phyloP scores from a whole-genome alignment of 768 basidiomycete species.

The Leccinum longicurvipes region DNA sequence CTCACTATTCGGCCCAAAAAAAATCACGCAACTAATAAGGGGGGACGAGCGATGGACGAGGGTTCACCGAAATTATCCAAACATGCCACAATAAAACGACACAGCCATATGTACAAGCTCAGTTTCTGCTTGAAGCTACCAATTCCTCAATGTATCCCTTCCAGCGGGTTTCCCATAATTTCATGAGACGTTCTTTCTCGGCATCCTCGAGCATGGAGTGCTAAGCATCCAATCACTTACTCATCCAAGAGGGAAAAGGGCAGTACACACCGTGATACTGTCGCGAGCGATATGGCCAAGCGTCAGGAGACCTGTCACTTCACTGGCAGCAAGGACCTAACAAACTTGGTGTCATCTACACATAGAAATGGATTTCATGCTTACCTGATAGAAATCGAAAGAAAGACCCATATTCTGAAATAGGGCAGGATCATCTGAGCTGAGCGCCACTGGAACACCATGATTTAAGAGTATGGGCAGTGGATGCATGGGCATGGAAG shows the following conservation, averaged over 20 bases:
- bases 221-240: conserved; percentile 28
- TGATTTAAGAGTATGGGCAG: conserved; percentile 69
- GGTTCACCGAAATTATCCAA: conserved; percentile 11
- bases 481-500: conserved; percentile 79
- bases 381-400: conserved; percentile 75
- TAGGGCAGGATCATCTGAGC: conserved; percentile 72
- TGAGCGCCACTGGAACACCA: conserved; percentile 67
- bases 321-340: conserved; percentile 65
- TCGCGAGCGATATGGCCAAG: conserved; percentile 62
- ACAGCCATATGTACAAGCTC: too few relatives aligned
- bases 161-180: conserved; percentile 50
- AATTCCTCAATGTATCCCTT: conserved; percentile 40
- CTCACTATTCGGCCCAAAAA: background rate
- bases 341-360: background rate
- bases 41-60: conserved; percentile 3
- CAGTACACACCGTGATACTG: conserved; percentile 50
- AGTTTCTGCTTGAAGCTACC: conserved; percentile 9
- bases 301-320: conserved; percentile 60
- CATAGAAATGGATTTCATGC: background rate
- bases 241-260: background rate
- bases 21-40: background rate
- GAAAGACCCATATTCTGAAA: conserved; percentile 79
- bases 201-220: conserved; percentile 47
- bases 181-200: conserved; percentile 44
- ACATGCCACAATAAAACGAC: conserved; percentile 17